Conservation (phyloP, 305 asterid genomes). For the Fraxinus dipetala region DNA sequence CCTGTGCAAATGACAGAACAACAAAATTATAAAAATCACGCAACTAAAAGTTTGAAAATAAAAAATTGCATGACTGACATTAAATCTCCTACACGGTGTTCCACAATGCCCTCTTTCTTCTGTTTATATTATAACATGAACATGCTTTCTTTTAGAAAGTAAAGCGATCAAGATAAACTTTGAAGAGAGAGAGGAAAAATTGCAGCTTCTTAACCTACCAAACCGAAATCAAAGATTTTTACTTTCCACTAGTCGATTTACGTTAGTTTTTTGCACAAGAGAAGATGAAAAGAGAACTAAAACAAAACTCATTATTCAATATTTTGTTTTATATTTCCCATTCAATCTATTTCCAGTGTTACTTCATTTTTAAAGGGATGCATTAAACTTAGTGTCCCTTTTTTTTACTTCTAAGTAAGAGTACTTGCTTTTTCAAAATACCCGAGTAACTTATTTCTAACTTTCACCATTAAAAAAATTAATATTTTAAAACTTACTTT, state of each 20-base stretch:
- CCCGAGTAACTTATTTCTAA: background rate
- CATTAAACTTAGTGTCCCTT: background rate
- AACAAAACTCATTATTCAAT: background rate
- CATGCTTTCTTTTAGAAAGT: background rate
- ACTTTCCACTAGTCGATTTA: background rate
- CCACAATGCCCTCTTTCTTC: background rate
- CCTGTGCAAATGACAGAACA: constrained; percentile 26
- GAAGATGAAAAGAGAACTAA: background rate
- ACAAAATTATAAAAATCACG: constrained; percentile 1
- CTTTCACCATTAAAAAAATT: background rate
- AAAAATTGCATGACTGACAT: background rate
- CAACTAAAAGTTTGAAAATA: background rate
- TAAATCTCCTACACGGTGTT: background rate
- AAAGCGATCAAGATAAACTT: background rate
- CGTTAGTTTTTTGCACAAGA: background rate
- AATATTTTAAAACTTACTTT: background rate
- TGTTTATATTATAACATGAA: background rate
- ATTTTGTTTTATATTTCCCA: background rate
- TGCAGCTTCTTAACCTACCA: background rate
- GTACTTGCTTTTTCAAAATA: background rate
- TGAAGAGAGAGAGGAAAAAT: background rate
- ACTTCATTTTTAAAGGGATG: background rate
- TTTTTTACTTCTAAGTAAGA: background rate
- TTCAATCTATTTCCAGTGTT: background rate
- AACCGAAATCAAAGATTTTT: background rate